Percentiles rank a stretch among this genome's conserved stretches.
Evolutionary conservation across 805 yeast genomes (phyloP).

Genomic region (Osmozyma mogii): DNA sequence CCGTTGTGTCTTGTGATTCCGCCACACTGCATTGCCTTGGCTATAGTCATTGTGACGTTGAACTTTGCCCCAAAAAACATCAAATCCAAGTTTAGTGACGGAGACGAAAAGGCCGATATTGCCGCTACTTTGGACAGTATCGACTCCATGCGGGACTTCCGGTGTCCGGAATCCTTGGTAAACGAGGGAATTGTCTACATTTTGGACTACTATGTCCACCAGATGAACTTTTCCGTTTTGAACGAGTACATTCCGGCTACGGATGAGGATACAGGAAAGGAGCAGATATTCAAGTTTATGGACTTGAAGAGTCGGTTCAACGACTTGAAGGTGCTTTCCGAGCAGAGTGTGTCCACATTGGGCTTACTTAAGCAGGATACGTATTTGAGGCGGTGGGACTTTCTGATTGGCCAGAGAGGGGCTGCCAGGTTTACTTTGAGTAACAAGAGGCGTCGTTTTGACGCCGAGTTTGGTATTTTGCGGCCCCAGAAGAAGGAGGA

Average conservation of each 20-base stretch:
- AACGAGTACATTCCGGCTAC: constrained; percentile 34
- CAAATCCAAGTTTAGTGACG: constrained; percentile 14
- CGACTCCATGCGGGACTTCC: constrained; percentile 28
- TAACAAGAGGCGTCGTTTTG: constrained; percentile 40
- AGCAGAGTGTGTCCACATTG: constrained; percentile 17
- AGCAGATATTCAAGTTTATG: constrained; percentile 40
- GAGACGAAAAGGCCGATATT: constrained; percentile 8
- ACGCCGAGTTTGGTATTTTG: constrained; percentile 22
- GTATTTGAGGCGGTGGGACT: constrained; percentile 40
- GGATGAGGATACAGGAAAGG: constrained; percentile 33
- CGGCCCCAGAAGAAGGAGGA: too few relatives aligned
- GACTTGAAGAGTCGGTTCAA: constrained; percentile 36
- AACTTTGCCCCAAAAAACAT: constrained; percentile 36
- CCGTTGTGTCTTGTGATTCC: constrained; percentile 64
- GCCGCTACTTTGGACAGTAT: constrained; percentile 23
- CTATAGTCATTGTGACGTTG: constrained; percentile 53
- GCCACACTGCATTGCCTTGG: constrained; percentile 67
- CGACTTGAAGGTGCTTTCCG: constrained; percentile 28
- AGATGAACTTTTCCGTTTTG: constrained; percentile 43
- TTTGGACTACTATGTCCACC: constrained; percentile 53
- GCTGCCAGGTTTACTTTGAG: constrained; percentile 46
- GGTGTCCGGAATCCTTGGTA: constrained; percentile 35
- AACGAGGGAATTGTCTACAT: constrained; percentile 50
- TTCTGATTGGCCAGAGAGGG: constrained; percentile 29
- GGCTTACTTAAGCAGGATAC: constrained; percentile 34